Conservation (phyloP, 1,284 basidiomycete species). For the Ustanciosporium gigantosporum region DNA sequence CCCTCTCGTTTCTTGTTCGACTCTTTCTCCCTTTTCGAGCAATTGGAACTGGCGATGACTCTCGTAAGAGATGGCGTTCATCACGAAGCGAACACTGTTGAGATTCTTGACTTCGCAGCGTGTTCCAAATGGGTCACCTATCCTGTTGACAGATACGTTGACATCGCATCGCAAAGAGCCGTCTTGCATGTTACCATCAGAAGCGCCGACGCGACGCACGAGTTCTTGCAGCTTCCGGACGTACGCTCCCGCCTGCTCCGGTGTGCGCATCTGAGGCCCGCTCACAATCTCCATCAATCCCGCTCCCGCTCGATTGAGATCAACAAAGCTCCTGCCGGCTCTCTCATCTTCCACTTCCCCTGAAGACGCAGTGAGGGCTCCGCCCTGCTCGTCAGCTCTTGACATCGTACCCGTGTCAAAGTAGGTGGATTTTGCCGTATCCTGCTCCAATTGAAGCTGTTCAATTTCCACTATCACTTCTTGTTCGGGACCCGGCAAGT, state of each 20-base stretch:
- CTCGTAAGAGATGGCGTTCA: conserved; percentile 79
- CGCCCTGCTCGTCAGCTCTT: background rate
- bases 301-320: conserved; percentile 86
- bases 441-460: conserved; percentile 95
- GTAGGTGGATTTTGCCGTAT: conserved; percentile 88
- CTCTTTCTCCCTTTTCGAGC: conserved; percentile 63
- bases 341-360: conserved; percentile 64
- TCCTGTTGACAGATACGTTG: conserved; percentile 73
- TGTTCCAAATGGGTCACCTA: conserved; percentile 73
- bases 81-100: conserved; percentile 85
- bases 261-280: conserved; percentile 83
- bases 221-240: conserved; percentile 81
- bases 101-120: conserved; percentile 97
- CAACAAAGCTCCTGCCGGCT: conserved; percentile 66
- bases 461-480: conserved; percentile 73
- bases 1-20: conserved; percentile 86
- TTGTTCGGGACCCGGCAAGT: conserved; percentile 60
- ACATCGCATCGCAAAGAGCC: conserved; percentile 80
- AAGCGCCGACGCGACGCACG: conserved; percentile 79
- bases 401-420: conserved; percentile 59
- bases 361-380: background rate
- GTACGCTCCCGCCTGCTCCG: conserved; percentile 89
- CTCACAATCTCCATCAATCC: conserved; percentile 96
- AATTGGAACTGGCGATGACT: conserved; percentile 72
- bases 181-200: conserved; percentile 96